Percentiles rank a stretch among this genome's conserved stretches.
phyloP scores from a whole-genome alignment of 2,329 filamentous ascomycete species.

The Xylaria sp. region DNA sequence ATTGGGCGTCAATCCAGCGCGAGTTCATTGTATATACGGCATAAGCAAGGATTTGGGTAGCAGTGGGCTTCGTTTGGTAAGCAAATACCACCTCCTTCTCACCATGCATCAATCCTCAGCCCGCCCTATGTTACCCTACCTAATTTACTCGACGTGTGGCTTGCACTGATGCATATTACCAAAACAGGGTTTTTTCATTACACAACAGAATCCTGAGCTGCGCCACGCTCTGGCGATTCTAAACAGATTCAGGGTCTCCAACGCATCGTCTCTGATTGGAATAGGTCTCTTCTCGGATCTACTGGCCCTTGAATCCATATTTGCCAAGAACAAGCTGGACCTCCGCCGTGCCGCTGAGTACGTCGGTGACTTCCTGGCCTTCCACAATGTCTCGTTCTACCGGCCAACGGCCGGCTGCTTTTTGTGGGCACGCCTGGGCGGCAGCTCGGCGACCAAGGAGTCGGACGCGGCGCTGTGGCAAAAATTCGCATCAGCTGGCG shows the following conservation, averaged over 20 bases:
- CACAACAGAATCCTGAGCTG: conserved; percentile 21
- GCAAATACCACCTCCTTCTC: conserved; percentile 1
- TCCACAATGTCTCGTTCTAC: conserved; percentile 24
- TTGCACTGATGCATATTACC: not conserved
- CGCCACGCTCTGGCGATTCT: conserved; percentile 20
- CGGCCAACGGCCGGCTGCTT: conserved; percentile 25
- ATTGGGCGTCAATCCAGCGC: conserved; percentile 22
- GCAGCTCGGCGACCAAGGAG: conserved; percentile 16
- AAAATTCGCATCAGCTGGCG: conserved; percentile 18
- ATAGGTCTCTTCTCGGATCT: conserved; percentile 24
- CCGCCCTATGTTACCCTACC: not conserved
- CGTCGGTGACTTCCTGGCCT: conserved; percentile 22
- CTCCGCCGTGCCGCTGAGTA: conserved; percentile 23
- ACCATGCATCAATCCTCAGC: not conserved
- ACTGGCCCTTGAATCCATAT: conserved; percentile 15
- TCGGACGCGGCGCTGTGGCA: conserved; percentile 19
- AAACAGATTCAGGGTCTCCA: conserved; percentile 23
- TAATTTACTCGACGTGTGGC: not conserved
- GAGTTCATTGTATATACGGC: conserved; percentile 27
- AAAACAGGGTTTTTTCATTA: conserved; percentile 25
- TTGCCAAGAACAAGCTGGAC: conserved; percentile 12
- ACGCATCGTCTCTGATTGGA: conserved; percentile 21
- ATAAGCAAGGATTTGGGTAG: conserved; percentile 28
- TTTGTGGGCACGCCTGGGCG: conserved; percentile 27
- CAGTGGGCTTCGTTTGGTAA: conserved; percentile 28